Evolutionary conservation across 1,139 yeast species (phyloP).

Genomic region (Debaryomyces sp.): DNA sequence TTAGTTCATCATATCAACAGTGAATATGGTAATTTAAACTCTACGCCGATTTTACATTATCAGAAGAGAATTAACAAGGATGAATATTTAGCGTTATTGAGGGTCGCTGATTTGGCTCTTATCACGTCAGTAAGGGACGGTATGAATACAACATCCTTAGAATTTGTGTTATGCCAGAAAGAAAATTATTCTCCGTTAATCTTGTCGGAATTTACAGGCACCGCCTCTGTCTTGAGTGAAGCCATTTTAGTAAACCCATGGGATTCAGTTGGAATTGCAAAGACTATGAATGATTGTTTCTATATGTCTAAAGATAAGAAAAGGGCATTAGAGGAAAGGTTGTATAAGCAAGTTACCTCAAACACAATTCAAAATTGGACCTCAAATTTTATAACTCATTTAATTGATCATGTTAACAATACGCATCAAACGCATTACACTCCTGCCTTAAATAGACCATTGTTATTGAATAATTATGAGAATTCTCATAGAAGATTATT

Average conservation of each 20-base stretch:
- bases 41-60: constrained; percentile 86
- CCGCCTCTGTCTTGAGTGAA: constrained; percentile 76
- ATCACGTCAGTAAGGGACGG: constrained; percentile 94
- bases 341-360: constrained; percentile 65
- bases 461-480: constrained; percentile 60
- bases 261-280: constrained; percentile 94
- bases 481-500: constrained; percentile 71
- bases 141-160: constrained; percentile 93
- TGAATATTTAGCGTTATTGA: constrained; percentile 83
- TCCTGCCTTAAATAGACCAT: constrained; percentile 81
- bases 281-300: constrained; percentile 73
- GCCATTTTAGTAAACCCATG: constrained; percentile 93
- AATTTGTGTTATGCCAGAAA: constrained; percentile 87
- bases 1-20: constrained; percentile 79
- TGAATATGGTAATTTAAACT: constrained; percentile 76
- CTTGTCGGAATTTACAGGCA: constrained; percentile 91
- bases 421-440: constrained; percentile 61
- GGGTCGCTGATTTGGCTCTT: constrained; percentile 88
- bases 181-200: constrained; percentile 73
- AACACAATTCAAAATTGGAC: constrained; percentile 88
- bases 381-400: constrained; percentile 55
- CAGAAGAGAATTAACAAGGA: constrained; percentile 87
- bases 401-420: constrained; percentile 53
- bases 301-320: constrained; percentile 48
- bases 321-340: constrained; percentile 45